These are phyloP conservation scores for Cordyceps farinosa DNA, from an alignment of 2,329 filamentous ascomycete species.

Conservation along the genomic window DNA sequence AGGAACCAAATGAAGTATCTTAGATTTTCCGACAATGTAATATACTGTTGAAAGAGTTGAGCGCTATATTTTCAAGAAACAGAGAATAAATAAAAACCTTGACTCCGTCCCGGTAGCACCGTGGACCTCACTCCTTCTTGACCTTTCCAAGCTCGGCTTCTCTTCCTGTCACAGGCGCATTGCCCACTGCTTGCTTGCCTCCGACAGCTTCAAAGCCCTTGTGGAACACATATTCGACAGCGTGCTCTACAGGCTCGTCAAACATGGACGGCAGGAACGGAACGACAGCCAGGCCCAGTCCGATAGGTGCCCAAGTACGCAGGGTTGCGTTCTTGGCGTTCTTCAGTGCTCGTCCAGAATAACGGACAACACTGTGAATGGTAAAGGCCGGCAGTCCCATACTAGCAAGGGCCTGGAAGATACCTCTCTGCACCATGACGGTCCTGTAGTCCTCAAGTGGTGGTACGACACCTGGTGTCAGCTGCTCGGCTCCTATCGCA, in stretches of 20 bases:
- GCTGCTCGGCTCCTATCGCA: slow-evolving; percentile 28
- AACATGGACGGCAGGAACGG: slow-evolving; percentile 82
- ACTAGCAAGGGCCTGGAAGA: slow-evolving; percentile 86
- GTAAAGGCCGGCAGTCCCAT: slow-evolving; percentile 95
- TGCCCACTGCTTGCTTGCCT: slow-evolving; percentile 54
- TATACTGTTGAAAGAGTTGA: not conserved
- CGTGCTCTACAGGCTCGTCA: slow-evolving; percentile 87
- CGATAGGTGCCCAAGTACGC: slow-evolving; percentile 86
- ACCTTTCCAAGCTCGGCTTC: slow-evolving; percentile 40
- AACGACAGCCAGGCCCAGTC: slow-evolving; percentile 72
- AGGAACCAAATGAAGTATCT: not conserved
- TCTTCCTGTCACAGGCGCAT: slow-evolving; percentile 52
- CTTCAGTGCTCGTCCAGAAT: slow-evolving; percentile 84
- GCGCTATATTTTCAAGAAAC: slow-evolving; percentile 6
- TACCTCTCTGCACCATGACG: slow-evolving; percentile 83
- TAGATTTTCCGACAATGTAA: not conserved
- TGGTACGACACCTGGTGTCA: slow-evolving; percentile 46
- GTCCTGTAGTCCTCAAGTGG: slow-evolving; percentile 86
- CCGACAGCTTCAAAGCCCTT: slow-evolving; percentile 73
- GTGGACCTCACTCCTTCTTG: slow-evolving; percentile 38
- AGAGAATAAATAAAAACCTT: not conserved
- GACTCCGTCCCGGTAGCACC: slow-evolving; percentile 1
- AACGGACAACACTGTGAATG: slow-evolving; percentile 87
- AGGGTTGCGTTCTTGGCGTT: slow-evolving; percentile 70
- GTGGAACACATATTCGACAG: slow-evolving; percentile 87